A percentile compares a stretch with the other conserved stretches of the same genome.
Conservation (phyloP, 2,329 filamentous ascomycete species). For the Stagonosporopsis vannaccii region DNA sequence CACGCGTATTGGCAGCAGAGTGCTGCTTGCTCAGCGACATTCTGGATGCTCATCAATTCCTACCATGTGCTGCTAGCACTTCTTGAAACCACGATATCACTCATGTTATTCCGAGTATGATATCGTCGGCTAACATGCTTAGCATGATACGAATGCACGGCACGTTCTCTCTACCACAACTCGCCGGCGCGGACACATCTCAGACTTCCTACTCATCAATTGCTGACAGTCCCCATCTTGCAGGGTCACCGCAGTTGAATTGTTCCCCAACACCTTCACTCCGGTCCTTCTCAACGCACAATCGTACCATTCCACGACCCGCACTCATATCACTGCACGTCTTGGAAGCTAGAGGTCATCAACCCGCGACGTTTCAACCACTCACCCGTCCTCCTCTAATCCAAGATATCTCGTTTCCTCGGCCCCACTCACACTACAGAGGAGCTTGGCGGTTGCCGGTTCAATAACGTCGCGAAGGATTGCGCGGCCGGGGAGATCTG, state of each 20-base stretch:
- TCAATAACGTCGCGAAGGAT: slow-evolving; percentile 1
- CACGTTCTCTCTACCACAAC: background rate
- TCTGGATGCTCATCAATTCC: too few relatives aligned
- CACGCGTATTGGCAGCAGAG: too few relatives aligned
- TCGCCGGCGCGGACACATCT: background rate
- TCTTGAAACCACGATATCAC: too few relatives aligned
- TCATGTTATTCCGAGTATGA: too few relatives aligned
- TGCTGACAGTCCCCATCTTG: background rate
- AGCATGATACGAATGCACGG: too few relatives aligned
- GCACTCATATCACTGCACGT: background rate
- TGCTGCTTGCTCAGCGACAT: too few relatives aligned
- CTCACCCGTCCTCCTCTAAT: background rate
- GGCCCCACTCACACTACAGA: background rate
- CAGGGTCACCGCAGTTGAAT: background rate
- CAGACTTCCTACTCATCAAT: background rate
- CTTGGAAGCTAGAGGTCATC: background rate
- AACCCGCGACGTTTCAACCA: slow-evolving; percentile 4
- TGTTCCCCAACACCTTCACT: background rate
- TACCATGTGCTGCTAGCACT: too few relatives aligned
- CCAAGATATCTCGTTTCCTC: background rate
- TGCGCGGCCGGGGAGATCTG: background rate
- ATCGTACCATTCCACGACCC: slow-evolving; percentile 3
- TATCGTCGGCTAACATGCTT: too few relatives aligned
- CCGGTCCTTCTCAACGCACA: background rate
- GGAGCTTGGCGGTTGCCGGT: background rate